A percentile compares a stretch with the other conserved stretches of the same genome.
These are phyloP conservation scores for Solanum medicagineum DNA, from an alignment of 257 asterid genomes.

Conservation along the genomic window DNA sequence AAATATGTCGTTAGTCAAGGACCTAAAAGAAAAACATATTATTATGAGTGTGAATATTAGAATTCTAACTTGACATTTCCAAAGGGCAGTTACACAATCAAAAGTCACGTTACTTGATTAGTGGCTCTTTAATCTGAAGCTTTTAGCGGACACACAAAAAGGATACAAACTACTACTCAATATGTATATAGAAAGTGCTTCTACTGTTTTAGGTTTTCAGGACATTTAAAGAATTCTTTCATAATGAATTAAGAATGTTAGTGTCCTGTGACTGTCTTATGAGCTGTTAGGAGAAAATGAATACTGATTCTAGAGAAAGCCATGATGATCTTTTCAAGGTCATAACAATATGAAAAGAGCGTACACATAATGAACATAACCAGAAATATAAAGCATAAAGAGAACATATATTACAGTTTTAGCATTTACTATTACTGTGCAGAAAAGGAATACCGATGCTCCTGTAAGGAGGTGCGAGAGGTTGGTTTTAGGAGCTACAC, in stretches of 20 bases:
- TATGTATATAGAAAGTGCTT: not conserved
- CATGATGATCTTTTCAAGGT: not conserved
- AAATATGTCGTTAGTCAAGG: not conserved
- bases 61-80: not conserved
- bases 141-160: not conserved
- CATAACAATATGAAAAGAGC: not conserved
- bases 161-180: not conserved
- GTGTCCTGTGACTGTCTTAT: not conserved
- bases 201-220: not conserved
- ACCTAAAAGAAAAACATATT: not conserved
- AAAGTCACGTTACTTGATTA: not conserved
- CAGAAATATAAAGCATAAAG: not conserved
- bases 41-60: not conserved
- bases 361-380: not conserved
- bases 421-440: not conserved
- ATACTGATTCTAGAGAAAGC: not conserved
- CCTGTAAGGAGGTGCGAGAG: too few species aligned
- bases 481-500: too few species aligned
- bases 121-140: not conserved
- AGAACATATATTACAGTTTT: not conserved
- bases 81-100: not conserved
- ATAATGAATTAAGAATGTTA: not conserved
- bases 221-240: not conserved
- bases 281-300: not conserved
- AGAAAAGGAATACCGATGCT: too few species aligned